Conservation (phyloP, 2,329 filamentous ascomycete species). For the Drechmeria coniospora region DNA sequence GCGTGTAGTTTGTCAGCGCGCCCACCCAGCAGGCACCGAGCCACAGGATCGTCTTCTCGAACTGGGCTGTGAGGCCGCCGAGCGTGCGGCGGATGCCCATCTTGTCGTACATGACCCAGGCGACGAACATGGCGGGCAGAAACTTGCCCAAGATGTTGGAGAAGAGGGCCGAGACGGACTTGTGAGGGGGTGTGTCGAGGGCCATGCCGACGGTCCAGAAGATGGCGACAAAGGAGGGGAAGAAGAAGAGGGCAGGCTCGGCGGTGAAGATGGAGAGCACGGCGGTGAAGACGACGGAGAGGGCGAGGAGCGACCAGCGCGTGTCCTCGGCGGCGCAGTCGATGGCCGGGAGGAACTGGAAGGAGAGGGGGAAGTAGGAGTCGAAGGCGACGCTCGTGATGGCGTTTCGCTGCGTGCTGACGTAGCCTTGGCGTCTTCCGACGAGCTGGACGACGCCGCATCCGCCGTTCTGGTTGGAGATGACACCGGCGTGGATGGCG, state of each 20-base stretch:
- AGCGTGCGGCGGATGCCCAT: slow-evolving; percentile 63
- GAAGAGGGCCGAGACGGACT: slow-evolving; percentile 53
- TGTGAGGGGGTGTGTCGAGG: slow-evolving; percentile 64
- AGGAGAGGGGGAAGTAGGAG: slow-evolving; percentile 80
- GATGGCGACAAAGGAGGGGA: slow-evolving; percentile 62
- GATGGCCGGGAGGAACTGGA: slow-evolving; percentile 54
- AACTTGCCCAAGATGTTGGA: slow-evolving; percentile 69
- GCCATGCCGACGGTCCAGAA: slow-evolving; percentile 87
- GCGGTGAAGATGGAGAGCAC: slow-evolving; percentile 70
- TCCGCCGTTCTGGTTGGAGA: slow-evolving; percentile 56
- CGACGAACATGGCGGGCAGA: slow-evolving; percentile 74
- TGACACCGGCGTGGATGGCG: slow-evolving; percentile 69
- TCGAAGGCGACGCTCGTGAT: slow-evolving; percentile 67
- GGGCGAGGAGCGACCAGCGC: slow-evolving; percentile 68
- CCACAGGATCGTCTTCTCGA: slow-evolving; percentile 86
- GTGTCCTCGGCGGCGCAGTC: slow-evolving; percentile 58
- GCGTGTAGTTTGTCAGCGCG: slow-evolving; percentile 85
- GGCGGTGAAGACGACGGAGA: slow-evolving; percentile 67
- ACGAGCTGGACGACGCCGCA: slow-evolving; percentile 68
- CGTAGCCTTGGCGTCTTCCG: slow-evolving; percentile 50
- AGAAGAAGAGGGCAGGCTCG: slow-evolving; percentile 70
- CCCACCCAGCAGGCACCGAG: slow-evolving; percentile 84
- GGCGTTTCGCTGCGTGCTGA: slow-evolving; percentile 50
- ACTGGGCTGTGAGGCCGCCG: slow-evolving; percentile 56
- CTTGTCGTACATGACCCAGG: slow-evolving; percentile 75